Conservation (phyloP, 352 stramenopile species). For the Globisporangium spinosum region DNA sequence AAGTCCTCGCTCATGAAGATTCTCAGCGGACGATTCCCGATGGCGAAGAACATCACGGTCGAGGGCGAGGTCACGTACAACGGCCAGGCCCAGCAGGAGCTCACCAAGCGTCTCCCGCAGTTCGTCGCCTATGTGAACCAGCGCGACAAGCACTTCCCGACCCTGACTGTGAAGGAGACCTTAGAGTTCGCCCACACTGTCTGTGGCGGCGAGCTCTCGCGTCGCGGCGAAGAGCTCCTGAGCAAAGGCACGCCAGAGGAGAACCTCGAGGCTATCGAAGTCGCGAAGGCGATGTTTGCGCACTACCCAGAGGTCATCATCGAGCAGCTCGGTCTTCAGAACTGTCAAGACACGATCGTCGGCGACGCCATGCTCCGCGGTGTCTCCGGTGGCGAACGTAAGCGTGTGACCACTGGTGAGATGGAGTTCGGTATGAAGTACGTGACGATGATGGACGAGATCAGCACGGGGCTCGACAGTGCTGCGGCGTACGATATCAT, state of each 20-base stretch:
- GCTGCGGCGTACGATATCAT: constrained; percentile 70
- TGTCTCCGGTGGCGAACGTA: constrained; percentile 69
- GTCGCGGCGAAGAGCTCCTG: constrained; percentile 37
- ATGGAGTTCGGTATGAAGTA: constrained; percentile 83
- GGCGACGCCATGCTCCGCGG: constrained; percentile 60
- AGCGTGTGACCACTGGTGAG: constrained; percentile 72
- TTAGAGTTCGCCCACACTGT: constrained; percentile 59
- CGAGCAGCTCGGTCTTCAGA: constrained; percentile 11
- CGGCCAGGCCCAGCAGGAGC: constrained; percentile 4
- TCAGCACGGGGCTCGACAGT: constrained; percentile 89
- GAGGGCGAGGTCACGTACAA: constrained; percentile 47
- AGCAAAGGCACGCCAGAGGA: constrained; percentile 29
- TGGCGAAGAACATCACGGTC: constrained; percentile 27
- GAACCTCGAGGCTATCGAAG: constrained; percentile 24
- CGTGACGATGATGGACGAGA: constrained; percentile 88
- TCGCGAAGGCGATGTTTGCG: constrained; percentile 22
- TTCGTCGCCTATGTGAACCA: constrained; percentile 46
- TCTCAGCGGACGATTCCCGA: constrained; percentile 35
- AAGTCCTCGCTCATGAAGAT: constrained; percentile 57
- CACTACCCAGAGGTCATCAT: constrained; percentile 45
- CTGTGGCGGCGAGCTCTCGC: constrained; percentile 21
- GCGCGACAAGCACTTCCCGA: constrained; percentile 41
- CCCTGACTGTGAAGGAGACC: constrained; percentile 45
- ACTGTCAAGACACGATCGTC: constrained; percentile 20
- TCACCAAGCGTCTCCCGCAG: constrained; percentile 44